phyloP scores from a whole-genome alignment of 352 stramenopile species.

The Pythium coloratum region DNA sequence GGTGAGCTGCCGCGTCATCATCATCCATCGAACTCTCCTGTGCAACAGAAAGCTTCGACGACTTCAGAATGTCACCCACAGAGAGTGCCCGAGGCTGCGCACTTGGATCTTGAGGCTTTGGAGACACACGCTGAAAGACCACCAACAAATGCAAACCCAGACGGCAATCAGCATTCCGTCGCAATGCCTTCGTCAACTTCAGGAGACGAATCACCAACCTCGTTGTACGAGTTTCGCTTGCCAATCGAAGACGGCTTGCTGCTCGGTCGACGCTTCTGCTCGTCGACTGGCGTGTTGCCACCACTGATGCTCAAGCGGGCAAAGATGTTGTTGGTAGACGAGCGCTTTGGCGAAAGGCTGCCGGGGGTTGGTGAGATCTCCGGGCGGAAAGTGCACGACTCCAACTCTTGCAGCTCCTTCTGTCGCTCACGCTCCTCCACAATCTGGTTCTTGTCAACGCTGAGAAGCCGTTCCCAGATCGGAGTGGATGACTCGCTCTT shows the following conservation, averaged over 20 bases:
- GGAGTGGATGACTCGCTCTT: slow-evolving; percentile 43
- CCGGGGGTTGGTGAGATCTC: slow-evolving; percentile 60
- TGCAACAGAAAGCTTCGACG: slow-evolving; percentile 34
- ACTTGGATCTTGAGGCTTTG: slow-evolving; percentile 1
- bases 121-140: slow-evolving; percentile 14
- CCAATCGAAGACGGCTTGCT: slow-evolving; percentile 16
- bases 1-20: neutral
- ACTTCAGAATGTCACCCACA: slow-evolving; percentile 49
- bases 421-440: slow-evolving; percentile 76
- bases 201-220: slow-evolving; percentile 28
- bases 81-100: slow-evolving; percentile 22
- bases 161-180: slow-evolving; percentile 24
- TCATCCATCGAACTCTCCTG: slow-evolving; percentile 12
- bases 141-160: slow-evolving; percentile 13
- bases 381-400: slow-evolving; percentile 83
- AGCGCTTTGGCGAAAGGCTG: slow-evolving; percentile 38
- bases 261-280: slow-evolving; percentile 34
- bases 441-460: slow-evolving; percentile 78
- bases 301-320: slow-evolving; percentile 39
- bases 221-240: slow-evolving; percentile 34
- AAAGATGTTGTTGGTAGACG: slow-evolving; percentile 42
- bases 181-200: slow-evolving; percentile 16
- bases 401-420: slow-evolving; percentile 67
- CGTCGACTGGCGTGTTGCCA: slow-evolving; percentile 29
- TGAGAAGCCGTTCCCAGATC: slow-evolving; percentile 75